Evolutionary conservation across 1,284 basidiomycete species (phyloP).

Genomic region (Microbotryum intermedium): DNA sequence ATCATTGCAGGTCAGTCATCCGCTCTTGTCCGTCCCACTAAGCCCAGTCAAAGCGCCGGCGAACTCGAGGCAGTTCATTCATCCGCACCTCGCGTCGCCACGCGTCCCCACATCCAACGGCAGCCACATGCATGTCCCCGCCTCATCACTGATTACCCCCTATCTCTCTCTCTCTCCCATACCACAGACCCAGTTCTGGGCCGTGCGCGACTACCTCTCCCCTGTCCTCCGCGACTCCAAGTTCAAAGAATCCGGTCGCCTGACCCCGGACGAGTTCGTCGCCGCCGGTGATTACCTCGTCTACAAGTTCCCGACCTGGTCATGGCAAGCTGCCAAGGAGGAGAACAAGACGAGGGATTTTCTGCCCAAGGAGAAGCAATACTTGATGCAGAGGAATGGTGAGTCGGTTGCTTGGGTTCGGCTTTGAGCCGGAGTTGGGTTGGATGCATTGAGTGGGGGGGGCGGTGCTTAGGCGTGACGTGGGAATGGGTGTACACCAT

Average conservation of each 20-base stretch:
- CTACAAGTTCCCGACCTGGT: conserved; percentile 94
- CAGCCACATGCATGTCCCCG: no score
- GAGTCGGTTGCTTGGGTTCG: conserved; percentile 19
- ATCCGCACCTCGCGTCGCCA: background rate
- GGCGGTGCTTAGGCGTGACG: no score
- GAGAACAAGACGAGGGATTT: conserved; percentile 72
- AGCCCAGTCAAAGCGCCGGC: background rate
- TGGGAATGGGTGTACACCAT: no score
- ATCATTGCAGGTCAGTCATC: conserved; percentile 21
- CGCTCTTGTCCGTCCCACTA: background rate
- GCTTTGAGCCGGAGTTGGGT: no score
- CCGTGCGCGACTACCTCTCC: conserved; percentile 89
- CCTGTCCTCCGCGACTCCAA: conserved; percentile 95
- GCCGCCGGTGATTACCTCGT: conserved; percentile 79
- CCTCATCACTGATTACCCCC: background rate
- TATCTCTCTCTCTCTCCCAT: background rate
- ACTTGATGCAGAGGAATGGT: conserved; percentile 79
- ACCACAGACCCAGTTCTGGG: conserved; percentile 79
- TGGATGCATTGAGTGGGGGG: no score
- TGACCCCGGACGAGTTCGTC: conserved; percentile 75
- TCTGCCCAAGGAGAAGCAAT: conserved; percentile 90
- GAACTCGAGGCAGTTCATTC: background rate
- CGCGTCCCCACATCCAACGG: background rate
- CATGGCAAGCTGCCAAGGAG: conserved; percentile 55
- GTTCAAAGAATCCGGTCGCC: conserved; percentile 92